phyloP scores from a whole-genome alignment of 768 basidiomycete genomes.

The Suillus clintonianus region DNA sequence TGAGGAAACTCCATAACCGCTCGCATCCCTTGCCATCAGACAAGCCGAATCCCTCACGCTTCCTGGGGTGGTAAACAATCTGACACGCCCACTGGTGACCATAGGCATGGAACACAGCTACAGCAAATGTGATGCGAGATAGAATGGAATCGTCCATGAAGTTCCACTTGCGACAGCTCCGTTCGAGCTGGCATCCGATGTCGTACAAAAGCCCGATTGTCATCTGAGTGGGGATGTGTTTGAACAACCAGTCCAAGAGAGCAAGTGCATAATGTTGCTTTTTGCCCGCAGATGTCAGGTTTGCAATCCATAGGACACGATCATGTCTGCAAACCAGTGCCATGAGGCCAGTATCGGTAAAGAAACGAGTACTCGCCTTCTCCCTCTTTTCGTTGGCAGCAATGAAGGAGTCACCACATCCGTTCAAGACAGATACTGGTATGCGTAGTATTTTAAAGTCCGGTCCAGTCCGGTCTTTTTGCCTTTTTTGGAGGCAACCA shows the following conservation, averaged over 20 bases:
- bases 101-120: too few species aligned
- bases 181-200: conserved; percentile 23
- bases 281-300: conserved; percentile 18
- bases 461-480: too few species aligned
- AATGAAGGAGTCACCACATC: conserved; percentile 31
- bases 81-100: too few species aligned
- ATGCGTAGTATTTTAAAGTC: too few species aligned
- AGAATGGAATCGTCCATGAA: too few species aligned
- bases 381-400: conserved; percentile 13
- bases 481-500: too few species aligned
- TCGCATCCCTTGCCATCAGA: too few species aligned
- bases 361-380: conserved; percentile 18
- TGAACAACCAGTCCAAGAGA: conserved; percentile 16
- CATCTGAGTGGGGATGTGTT: conserved; percentile 13
- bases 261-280: conserved; percentile 20
- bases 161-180: conserved; percentile 13
- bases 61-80: too few species aligned
- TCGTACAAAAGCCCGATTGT: conserved; percentile 21
- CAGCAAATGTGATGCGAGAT: too few species aligned
- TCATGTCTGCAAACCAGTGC: conserved; percentile 13
- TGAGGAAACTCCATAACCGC: too few species aligned
- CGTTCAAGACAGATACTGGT: conserved; percentile 32
- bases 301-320: conserved; percentile 13
- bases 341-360: conserved; percentile 6
- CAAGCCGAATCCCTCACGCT: too few species aligned